phyloP scores from a whole-genome alignment of 208 protist species.

The Leishmania braziliensis region DNA sequence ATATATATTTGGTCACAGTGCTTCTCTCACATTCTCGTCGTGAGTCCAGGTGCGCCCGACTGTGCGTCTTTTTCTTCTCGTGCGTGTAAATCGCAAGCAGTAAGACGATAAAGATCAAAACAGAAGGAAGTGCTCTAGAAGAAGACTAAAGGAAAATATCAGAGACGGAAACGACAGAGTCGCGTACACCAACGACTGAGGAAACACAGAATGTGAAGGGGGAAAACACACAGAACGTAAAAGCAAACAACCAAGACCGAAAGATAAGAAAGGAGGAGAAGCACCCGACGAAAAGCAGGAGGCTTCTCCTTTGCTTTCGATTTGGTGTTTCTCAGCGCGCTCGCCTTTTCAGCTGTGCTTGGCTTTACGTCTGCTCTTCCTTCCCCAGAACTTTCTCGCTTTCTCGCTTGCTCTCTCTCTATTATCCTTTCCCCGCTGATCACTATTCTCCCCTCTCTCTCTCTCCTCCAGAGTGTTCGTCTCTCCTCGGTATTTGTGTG shows the following conservation, averaged over 20 bases:
- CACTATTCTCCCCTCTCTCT: background rate
- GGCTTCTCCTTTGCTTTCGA: background rate
- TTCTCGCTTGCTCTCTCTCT: background rate
- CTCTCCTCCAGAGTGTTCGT: background rate
- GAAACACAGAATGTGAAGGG: background rate
- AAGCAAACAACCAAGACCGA: background rate
- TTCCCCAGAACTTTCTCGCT: background rate
- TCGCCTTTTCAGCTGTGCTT: background rate
- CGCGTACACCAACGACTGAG: background rate
- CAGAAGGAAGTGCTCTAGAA: background rate
- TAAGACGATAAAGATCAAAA: background rate
- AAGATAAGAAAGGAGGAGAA: background rate
- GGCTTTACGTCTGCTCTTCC: background rate
- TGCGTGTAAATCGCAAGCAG: background rate
- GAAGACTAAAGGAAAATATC: background rate
- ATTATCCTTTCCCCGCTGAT: background rate
- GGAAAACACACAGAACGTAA: background rate
- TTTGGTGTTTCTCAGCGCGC: too few relatives aligned
- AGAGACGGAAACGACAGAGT: background rate
- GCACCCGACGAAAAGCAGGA: background rate
- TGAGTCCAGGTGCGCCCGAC: background rate
- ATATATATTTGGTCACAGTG: background rate
- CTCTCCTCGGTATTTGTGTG: background rate
- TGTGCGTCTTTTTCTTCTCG: slow-evolving; percentile 2
- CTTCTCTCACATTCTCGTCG: too few relatives aligned